These are phyloP conservation scores for Rickenella mellea DNA, from an alignment of 768 basidiomycete species.

Conservation along the genomic window DNA sequence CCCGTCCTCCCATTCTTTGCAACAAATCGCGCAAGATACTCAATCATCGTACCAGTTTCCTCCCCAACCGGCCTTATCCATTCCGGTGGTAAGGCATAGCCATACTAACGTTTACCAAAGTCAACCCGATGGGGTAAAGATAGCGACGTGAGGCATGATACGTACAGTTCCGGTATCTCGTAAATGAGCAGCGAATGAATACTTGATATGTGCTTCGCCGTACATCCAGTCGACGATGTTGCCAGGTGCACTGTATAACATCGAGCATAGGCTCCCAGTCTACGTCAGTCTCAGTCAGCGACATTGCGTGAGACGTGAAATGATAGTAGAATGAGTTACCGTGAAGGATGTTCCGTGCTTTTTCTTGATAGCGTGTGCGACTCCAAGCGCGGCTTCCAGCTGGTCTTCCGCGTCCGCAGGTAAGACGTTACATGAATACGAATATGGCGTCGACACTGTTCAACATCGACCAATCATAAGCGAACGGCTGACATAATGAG, in stretches of 20 bases:
- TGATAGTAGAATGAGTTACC: conserved; percentile 23
- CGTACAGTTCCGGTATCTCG: conserved; percentile 64
- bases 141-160: conserved; percentile 5
- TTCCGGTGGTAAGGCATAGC: conserved; percentile 61
- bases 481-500: background rate
- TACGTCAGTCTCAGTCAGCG: conserved; percentile 6
- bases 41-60: conserved; percentile 58
- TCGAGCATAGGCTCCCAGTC: conserved; percentile 37
- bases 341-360: conserved; percentile 50
- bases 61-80: conserved; percentile 76
- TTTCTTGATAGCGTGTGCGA: conserved; percentile 42
- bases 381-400: conserved; percentile 62
- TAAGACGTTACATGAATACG: conserved; percentile 52
- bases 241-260: conserved; percentile 46
- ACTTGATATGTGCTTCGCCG: conserved; percentile 44
- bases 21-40: conserved; percentile 64
- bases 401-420: conserved; percentile 70
- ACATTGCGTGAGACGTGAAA: background rate
- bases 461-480: background rate
- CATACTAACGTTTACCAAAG: conserved; percentile 40
- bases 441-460: conserved; percentile 70
- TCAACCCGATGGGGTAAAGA: no score
- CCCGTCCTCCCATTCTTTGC: conserved; percentile 7
- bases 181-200: conserved; percentile 54
- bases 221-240: conserved; percentile 66